Evolutionary conservation across 352 stramenopile genomes (phyloP), one percentile per base, ranked within the genome.

Genomic region (Phytophthora capsici): DNA sequence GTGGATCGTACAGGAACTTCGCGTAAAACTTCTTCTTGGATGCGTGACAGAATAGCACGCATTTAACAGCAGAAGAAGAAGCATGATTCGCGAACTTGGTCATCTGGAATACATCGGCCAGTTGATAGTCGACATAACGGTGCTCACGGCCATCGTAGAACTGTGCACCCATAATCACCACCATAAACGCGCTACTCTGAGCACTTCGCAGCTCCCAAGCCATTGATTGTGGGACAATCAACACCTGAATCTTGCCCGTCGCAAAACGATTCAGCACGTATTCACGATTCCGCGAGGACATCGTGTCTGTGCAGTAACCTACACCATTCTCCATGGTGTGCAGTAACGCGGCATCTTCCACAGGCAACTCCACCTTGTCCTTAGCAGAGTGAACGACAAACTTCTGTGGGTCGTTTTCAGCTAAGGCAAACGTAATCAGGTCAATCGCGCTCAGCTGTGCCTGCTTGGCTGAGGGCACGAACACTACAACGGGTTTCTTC

Each of bases 1-100:
- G 73, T 9, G 98, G 97, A 34, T 99, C 98, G 73, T 99, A 98
- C n/a, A 99, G 66, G 57, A 99, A 97, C 66, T 99, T 99, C 23
- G 98, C 98, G 47, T 99, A 92, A 61, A 98, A 99, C 60, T 98
- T 97, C 69, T 99, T 99, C 76, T 99, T 99, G 0, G 96, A 94
- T 13, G 92, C 84, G 62, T 99, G 97, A 57, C 96, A 99, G 38
- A 99, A 85, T 14, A 99, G 80, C 1, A 99, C 86, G 63, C 90
- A 98, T 56, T 98, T 98, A 8, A 94, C 95, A 36, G 80, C 88
- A 34, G 58, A 26, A 37, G 58, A 74, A 2, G 61, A 43, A 4
- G 47, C 36, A 17, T 77, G 62, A 17, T 73, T 96, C 4, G 85
- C 88, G 67, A 93, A 93, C 65, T 91, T 93, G 20, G 99, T 98